These are phyloP conservation scores for Serpula lacrymans DNA, from an alignment of 768 basidiomycete genomes.

Conservation along the genomic window DNA sequence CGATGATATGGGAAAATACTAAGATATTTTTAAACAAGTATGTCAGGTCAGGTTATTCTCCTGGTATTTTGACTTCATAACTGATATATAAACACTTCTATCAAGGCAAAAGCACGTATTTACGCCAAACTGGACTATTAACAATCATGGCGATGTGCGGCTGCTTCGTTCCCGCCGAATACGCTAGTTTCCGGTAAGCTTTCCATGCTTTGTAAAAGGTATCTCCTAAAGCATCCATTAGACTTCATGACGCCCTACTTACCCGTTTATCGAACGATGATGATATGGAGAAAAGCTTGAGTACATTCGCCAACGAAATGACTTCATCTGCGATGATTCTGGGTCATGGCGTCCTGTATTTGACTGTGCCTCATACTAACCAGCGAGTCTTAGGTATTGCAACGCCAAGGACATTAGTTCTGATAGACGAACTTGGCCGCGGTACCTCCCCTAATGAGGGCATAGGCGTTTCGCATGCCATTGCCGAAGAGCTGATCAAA, in stretches of 20 bases:
- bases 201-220: neutral
- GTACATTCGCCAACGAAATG: slow-evolving; percentile 97
- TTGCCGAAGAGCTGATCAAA: slow-evolving; percentile 72
- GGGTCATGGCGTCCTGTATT: slow-evolving; percentile 38
- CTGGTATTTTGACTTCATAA: neutral
- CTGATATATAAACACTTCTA: neutral
- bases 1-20: neutral
- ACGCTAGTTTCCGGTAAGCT: slow-evolving; percentile 77
- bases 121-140: slow-evolving; percentile 83
- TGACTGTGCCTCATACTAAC: slow-evolving; percentile 1
- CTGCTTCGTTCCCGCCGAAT: slow-evolving; percentile 91
- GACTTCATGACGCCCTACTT: slow-evolving; percentile 80
- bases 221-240: slow-evolving; percentile 20
- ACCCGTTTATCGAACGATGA: slow-evolving; percentile 93
- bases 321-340: slow-evolving; percentile 88
- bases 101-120: slow-evolving; percentile 87
- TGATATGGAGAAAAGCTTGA: slow-evolving; percentile 82
- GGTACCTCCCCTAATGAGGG: slow-evolving; percentile 87
- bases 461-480: slow-evolving; percentile 79
- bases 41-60: slow-evolving; percentile 44
- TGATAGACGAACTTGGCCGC: slow-evolving; percentile 92
- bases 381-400: slow-evolving; percentile 55
- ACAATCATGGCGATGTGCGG: slow-evolving; percentile 87
- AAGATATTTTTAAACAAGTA: slow-evolving; percentile 34
- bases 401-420: slow-evolving; percentile 63